Percentiles rank a stretch among this genome's conserved stretches.
These are phyloP conservation scores for Diaporthe citriasiana DNA, from an alignment of 2,329 filamentous ascomycete genomes.

Conservation along the genomic window DNA sequence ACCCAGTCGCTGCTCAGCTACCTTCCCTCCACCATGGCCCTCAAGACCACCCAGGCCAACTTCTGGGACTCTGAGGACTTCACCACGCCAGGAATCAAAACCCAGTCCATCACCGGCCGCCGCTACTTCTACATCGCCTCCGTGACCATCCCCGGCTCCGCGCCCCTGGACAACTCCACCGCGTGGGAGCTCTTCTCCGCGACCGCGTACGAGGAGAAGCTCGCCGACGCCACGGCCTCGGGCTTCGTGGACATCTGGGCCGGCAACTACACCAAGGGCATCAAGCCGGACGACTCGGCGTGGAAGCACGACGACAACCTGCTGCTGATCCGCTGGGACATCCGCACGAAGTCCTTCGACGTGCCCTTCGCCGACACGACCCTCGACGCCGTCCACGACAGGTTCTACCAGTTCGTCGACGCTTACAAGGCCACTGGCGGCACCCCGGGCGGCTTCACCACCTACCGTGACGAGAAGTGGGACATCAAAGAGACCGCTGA, in stretches of 20 bases:
- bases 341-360: slow-evolving; percentile 14
- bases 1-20: not conserved
- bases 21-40: slow-evolving; percentile 6
- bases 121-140: slow-evolving; percentile 38
- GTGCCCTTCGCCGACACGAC: slow-evolving; percentile 23
- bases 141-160: slow-evolving; percentile 27
- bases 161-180: slow-evolving; percentile 32
- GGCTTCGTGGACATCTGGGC: slow-evolving; percentile 37
- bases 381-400: slow-evolving; percentile 19
- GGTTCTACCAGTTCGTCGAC: slow-evolving; percentile 31
- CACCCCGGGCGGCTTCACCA: slow-evolving; percentile 20
- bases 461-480: slow-evolving; percentile 37
- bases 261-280: slow-evolving; percentile 22
- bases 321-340: slow-evolving; percentile 36
- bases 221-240: slow-evolving; percentile 10
- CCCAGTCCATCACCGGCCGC: slow-evolving; percentile 16
- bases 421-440: slow-evolving; percentile 25
- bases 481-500: slow-evolving; percentile 28
- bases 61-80: slow-evolving; percentile 35
- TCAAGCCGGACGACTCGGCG: slow-evolving; percentile 20
- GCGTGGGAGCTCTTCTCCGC: slow-evolving; percentile 34
- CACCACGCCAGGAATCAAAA: not conserved
- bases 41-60: slow-evolving; percentile 16
- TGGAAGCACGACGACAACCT: slow-evolving; percentile 39
- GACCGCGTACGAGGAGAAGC: slow-evolving; percentile 29